Evolutionary conservation across 768 basidiomycete genomes (phyloP).

Genomic region (Phylloporus arenicola): DNA sequence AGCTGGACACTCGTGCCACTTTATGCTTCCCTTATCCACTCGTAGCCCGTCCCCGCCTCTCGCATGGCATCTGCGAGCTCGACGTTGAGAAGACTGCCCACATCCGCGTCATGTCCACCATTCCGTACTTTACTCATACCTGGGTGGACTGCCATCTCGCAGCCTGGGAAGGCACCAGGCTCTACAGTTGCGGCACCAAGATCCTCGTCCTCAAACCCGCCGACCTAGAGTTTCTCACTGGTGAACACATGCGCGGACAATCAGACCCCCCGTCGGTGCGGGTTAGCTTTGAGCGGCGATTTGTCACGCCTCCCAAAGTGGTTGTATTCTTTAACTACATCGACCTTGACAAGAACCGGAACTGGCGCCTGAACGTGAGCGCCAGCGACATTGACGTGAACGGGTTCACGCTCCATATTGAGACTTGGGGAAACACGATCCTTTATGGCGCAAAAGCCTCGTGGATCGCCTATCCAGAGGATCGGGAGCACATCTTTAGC

Average conservation of each 20-base stretch:
- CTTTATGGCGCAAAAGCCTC: constrained; percentile 1
- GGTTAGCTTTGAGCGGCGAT: constrained; percentile 7
- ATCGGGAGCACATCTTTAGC: constrained; percentile 13
- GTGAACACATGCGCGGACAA: constrained; percentile 1
- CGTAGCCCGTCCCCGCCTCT: constrained; percentile 13
- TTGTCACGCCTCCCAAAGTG: constrained; percentile 12
- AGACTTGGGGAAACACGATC: constrained; percentile 8
- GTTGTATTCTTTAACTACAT: constrained; percentile 10
- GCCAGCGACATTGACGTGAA: constrained; percentile 7
- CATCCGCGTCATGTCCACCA: constrained; percentile 10
- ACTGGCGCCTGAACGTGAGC: constrained; percentile 6
- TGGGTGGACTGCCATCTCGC: constrained; percentile 6
- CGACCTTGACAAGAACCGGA: constrained; percentile 2
- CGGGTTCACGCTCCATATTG: constrained; percentile 13
- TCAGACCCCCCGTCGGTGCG: not conserved
- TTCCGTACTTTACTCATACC: constrained; percentile 1
- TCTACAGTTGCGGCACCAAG: not conserved
- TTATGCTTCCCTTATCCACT: constrained; percentile 11
- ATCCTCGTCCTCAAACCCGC: constrained; percentile 6
- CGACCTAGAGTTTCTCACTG: constrained; percentile 14
- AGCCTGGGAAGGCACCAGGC: not conserved
- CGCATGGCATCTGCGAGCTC: constrained; percentile 10
- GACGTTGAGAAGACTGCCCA: constrained; percentile 4
- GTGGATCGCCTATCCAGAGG: constrained; percentile 19
- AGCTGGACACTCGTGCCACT: constrained; percentile 3